Evolutionary conservation across 768 basidiomycete species (phyloP).

Genomic region (Lentinula detonsa): DNA sequence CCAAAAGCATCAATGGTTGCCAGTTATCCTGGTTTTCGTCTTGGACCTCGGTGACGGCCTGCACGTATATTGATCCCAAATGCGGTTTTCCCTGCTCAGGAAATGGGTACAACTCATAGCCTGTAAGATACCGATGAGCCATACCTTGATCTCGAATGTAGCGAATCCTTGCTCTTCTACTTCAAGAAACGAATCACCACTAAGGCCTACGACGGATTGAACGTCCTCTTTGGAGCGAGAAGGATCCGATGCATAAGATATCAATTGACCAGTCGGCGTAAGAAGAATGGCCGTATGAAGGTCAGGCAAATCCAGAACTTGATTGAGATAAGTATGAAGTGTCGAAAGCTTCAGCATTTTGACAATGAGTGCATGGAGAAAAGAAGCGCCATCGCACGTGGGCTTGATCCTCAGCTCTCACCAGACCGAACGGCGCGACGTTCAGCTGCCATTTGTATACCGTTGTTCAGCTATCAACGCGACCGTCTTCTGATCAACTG

Average conservation of each 20-base stretch:
- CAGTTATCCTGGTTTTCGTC: constrained; percentile 20
- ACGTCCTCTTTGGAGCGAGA: constrained; percentile 64
- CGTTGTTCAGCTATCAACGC: background rate
- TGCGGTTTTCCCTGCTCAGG: constrained; percentile 19
- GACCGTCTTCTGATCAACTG: background rate
- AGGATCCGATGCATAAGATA: constrained; percentile 57
- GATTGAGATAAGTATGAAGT: constrained; percentile 58
- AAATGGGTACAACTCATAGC: background rate
- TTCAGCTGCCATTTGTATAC: background rate
- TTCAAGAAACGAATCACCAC: constrained; percentile 75
- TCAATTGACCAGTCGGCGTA: constrained; percentile 68
- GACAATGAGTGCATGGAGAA: constrained; percentile 10
- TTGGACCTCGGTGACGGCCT: constrained; percentile 47
- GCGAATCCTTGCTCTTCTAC: constrained; percentile 58
- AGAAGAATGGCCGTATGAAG: constrained; percentile 70
- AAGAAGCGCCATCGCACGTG: background rate
- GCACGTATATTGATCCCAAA: constrained; percentile 67
- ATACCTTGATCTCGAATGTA: constrained; percentile 76
- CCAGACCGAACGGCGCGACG: background rate
- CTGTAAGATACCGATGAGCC: background rate
- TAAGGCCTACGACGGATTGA: constrained; percentile 64
- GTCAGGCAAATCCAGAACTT: constrained; percentile 51
- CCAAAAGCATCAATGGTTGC: constrained; percentile 63
- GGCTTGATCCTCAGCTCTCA: background rate
- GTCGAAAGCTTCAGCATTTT: constrained; percentile 67